A percentile compares a stretch with the other conserved stretches of the same genome.
phyloP scores from a whole-genome alignment of 495 filamentous ascomycete species.

The Aspergillus taichungensis region DNA sequence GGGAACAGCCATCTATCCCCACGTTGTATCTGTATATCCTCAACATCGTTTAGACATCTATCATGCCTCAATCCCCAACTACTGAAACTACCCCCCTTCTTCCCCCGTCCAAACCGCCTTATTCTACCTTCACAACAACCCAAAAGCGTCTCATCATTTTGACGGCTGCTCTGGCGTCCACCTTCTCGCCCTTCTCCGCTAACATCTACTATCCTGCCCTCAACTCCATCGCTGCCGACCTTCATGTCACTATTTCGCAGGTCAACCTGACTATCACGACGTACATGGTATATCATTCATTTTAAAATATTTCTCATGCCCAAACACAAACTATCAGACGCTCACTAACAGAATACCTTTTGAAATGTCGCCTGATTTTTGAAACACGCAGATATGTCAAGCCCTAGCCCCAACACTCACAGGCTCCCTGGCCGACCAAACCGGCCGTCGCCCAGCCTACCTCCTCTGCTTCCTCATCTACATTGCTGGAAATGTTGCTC shows the following conservation, averaged over 20 bases:
- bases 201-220: conserved; percentile 40
- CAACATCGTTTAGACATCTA: background rate
- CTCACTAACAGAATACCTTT: too few relatives aligned
- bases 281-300: conserved; percentile 23
- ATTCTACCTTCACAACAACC: conserved; percentile 16
- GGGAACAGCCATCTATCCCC: too few relatives aligned
- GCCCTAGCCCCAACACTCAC: conserved; percentile 43
- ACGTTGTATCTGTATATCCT: background rate
- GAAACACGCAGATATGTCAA: conserved; percentile 33
- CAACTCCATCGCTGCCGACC: conserved; percentile 21
- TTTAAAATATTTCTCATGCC: too few relatives aligned
- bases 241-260: conserved; percentile 23
- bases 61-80: background rate
- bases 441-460: conserved; percentile 42
- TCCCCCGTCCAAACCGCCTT: background rate
- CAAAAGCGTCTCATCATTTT: conserved; percentile 20
- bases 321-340: too few relatives aligned
- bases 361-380: too few relatives aligned
- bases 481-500: conserved; percentile 35
- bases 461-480: conserved; percentile 40
- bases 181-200: conserved; percentile 34
- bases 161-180: conserved; percentile 6
- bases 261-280: conserved; percentile 40
- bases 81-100: conserved; percentile 18
- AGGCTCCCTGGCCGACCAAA: conserved; percentile 39